Base-by-base conservation (phyloP, 129 eudicot genomes). In the Ambrosia artemisiifolia region DNA sequence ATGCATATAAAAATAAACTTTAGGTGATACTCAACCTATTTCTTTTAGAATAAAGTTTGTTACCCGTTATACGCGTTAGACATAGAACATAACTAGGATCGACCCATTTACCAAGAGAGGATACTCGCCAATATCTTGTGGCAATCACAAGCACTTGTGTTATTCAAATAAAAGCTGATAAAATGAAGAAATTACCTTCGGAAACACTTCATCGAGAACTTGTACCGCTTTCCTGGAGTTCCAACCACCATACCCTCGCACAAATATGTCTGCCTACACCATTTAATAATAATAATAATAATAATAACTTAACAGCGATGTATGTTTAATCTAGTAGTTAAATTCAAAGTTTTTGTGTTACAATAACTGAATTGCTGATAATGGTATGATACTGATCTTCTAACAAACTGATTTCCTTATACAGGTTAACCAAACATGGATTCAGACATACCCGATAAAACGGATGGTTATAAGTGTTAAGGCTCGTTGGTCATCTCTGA, bases 161-260 rank as follows among this genome's bases (percentile, higher is more conserved):
- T 11, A 12, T 51, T 34, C 46, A 32, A 66, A 50, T 74, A 65
- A 9, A 16, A 53, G 20, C 12, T 30, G 35, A 11, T 18, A 54
- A 12, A 28, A n/a, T 11, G 51, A 42, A 46, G 44, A 63, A 49
- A 28, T 48, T 75, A 89, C 97, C 95, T 91, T 76, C 13, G 95
- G 95, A 63, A 91, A 91, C 50, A 91, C 74, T 79, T 81, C 61
- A 56, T 88, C 80, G n/a, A 91, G 69, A 63, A 88, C 92, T 76
- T 91, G 57, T 75, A 88, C 71, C 3, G 92, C 95, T 6, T 79
- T 79, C 76, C 88, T 80, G 6, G 97, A 85, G 78, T 86, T 91
- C 97, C 97, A 88, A 59, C 86, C 95, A 56, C 65, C 65, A 68
- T 88, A 91, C 67, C 97, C 97, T 72, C 97, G 83, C 81, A 91